Conservation (phyloP, 2,329 filamentous ascomycete genomes). For the Hirsutella minnesotensis region DNA sequence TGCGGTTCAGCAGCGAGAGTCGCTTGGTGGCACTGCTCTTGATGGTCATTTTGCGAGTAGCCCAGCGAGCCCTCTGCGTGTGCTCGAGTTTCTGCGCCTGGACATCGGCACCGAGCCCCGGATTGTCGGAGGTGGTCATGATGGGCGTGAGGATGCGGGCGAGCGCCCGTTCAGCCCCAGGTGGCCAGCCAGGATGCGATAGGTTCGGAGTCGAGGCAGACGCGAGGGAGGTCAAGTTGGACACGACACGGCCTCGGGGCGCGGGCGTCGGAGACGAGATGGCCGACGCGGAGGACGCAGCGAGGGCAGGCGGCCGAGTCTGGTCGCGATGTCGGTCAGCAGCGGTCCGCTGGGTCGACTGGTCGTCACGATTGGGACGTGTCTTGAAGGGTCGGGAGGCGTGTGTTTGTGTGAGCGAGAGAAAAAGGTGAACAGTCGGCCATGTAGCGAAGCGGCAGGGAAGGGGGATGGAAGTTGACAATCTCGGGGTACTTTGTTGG, state of each 20-base stretch:
- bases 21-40: constrained; percentile 70
- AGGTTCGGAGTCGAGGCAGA: background rate
- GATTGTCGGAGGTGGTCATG: constrained; percentile 19
- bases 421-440: background rate
- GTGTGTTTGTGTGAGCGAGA: background rate
- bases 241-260: background rate
- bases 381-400: background rate
- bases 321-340: background rate
- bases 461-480: constrained; percentile 1
- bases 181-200: constrained; percentile 22
- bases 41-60: constrained; percentile 76
- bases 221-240: background rate
- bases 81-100: constrained; percentile 9
- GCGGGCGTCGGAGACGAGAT: background rate
- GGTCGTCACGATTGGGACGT: background rate
- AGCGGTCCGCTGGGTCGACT: background rate
- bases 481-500: background rate
- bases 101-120: constrained; percentile 15
- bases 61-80: constrained; percentile 83
- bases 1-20: constrained; percentile 66
- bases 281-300: background rate
- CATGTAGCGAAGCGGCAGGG: background rate
- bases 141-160: constrained; percentile 22
- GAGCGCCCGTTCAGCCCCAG: constrained; percentile 25
- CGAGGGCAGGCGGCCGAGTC: background rate